Evolutionary conservation across 2,329 filamentous ascomycete species (phyloP).

Genomic region (Diaporthe longicolla): DNA sequence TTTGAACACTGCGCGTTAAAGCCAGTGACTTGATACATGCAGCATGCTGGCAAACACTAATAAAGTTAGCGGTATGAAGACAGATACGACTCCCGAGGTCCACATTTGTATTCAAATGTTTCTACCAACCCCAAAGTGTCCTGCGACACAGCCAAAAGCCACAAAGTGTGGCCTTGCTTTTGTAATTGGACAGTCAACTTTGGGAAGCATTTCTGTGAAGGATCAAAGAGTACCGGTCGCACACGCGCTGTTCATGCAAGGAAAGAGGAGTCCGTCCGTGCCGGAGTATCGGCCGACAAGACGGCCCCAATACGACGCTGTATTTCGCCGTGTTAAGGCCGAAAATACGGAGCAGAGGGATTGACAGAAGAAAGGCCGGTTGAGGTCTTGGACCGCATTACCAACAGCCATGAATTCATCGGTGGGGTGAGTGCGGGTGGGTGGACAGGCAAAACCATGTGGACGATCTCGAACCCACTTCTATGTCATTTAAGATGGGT

Average conservation of each 20-base stretch:
- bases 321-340: constrained; percentile 1
- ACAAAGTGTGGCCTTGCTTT: no score
- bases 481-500: constrained; percentile 16
- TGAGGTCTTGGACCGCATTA: background rate
- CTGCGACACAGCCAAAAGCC: no score
- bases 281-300: background rate
- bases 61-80: no score
- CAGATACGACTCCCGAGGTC: no score
- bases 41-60: no score
- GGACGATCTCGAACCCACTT: constrained; percentile 20
- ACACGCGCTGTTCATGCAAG: background rate
- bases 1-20: no score
- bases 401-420: constrained; percentile 27
- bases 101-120: no score
- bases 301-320: background rate
- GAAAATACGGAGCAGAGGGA: background rate
- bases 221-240: background rate
- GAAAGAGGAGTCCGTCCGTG: no score
- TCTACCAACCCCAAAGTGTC: no score
- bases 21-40: no score
- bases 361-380: background rate
- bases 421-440: background rate
- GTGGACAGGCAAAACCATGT: constrained; percentile 1
- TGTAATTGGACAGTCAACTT: no score
- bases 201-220: no score